Evolutionary conservation across 2,329 filamentous ascomycete species (phyloP).

Genomic region (Neopestalotiopsis clavispora): DNA sequence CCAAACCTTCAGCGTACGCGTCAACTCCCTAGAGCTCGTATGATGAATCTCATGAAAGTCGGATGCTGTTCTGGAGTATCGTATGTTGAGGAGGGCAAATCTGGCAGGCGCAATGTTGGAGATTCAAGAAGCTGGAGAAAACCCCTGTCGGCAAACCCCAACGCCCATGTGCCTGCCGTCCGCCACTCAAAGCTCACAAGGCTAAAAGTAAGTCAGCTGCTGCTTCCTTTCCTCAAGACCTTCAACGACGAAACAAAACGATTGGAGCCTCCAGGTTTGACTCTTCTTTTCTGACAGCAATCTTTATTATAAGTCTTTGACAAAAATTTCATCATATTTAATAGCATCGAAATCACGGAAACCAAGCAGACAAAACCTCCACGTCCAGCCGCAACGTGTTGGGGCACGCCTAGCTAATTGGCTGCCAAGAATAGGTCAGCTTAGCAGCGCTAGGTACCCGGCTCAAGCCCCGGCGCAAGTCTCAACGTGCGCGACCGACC

Average conservation of each 20-base stretch:
- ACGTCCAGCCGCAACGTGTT: not conserved
- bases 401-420: not conserved
- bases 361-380: not conserved
- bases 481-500: not conserved
- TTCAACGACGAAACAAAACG: too few species aligned
- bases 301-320: too few species aligned
- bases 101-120: constrained; percentile 5
- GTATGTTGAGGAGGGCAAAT: constrained; percentile 8
- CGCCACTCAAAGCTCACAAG: not conserved
- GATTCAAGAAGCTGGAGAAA: not conserved
- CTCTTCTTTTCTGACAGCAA: too few species aligned
- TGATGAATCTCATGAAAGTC: not conserved
- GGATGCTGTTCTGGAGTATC: not conserved
- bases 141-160: not conserved
- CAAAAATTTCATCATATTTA: too few species aligned
- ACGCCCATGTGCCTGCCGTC: not conserved
- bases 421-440: not conserved
- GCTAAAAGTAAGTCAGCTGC: not conserved
- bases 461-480: too few species aligned
- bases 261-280: too few species aligned
- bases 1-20: not conserved
- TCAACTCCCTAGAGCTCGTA: not conserved
- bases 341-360: not conserved
- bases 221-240: not conserved
- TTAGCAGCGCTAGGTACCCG: not conserved